Evolutionary conservation across 1,139 yeast species (phyloP), one percentile per base, ranked within the genome.

Genomic region (Kodamaea alishanica): DNA sequence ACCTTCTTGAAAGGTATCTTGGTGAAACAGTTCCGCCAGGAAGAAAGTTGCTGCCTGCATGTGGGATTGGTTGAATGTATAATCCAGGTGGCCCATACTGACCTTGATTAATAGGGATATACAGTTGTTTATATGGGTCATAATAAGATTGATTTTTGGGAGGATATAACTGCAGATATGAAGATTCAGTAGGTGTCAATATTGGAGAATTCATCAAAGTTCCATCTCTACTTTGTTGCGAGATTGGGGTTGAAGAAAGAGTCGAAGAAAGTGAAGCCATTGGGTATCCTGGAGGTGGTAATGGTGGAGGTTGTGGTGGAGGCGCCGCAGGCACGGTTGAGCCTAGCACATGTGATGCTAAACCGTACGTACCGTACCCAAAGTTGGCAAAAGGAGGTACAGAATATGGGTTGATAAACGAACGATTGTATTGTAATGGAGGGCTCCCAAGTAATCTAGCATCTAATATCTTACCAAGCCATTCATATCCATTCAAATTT

Each of bases 401-500:
- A 11, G 36, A 22, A 25, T 26, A 23, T 23, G 10, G 30, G 24
- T 7, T 28, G 34, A 32, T 26, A 20, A 11, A 6, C 26, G 33
- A 5, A 20, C 32, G 24, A 24, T 28, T 12, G 36, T 10, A 12
- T 10, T 12, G 20, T 33, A 30, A 15, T 15, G 34, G 12, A 28
- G 39, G 28, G 24, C 34, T 27, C 15, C 37, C 26, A 35, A 45
- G 30, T 23, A 47, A 31, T 27, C 40, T 40, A 12, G 50, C 64
- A 12, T 56, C 58, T 33, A 62, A 41, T 5, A 44, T 45, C 28
- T 45, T 47, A 5, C 47, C 50, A 6, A 38, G 33, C 64, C 63
- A 62, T 32, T 55, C 55, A 41, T 52, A 56, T 1, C 67, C 67
- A 41, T 62, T 51, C 34, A 63, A 45, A 2, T 39, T 44, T 6